Conservation (phyloP, 2,329 filamentous ascomycete genomes). For the Ilyonectria destructans region DNA sequence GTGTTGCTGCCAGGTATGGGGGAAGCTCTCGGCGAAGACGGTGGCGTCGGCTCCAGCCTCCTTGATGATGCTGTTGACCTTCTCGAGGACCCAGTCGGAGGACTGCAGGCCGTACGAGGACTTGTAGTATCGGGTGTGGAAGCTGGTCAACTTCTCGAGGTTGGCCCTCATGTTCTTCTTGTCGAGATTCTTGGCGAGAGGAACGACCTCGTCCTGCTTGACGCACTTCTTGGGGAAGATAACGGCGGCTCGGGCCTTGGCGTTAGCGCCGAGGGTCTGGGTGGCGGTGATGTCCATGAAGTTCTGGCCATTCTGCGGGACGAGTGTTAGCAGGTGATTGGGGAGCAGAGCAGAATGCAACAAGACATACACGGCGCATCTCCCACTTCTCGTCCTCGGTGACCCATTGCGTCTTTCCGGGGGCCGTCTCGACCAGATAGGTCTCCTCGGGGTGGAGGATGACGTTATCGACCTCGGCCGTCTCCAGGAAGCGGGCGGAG, state of each 20-base stretch:
- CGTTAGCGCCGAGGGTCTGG: conserved; percentile 69
- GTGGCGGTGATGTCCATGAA: conserved; percentile 97
- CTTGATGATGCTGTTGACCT: conserved; percentile 81
- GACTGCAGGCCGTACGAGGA: conserved; percentile 86
- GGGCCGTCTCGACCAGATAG: conserved; percentile 88
- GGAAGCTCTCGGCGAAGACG: conserved; percentile 81
- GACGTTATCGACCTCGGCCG: conserved; percentile 66
- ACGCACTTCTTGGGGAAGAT: conserved; percentile 79
- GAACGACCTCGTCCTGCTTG: conserved; percentile 77
- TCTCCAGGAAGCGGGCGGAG: conserved; percentile 71
- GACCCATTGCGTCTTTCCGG: conserved; percentile 87
- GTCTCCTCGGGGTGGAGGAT: conserved; percentile 60
- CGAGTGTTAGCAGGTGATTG: conserved; percentile 24
- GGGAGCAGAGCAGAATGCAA: neutral
- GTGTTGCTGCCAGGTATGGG: conserved; percentile 90
- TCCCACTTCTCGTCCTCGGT: conserved; percentile 97
- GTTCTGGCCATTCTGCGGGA: conserved; percentile 79
- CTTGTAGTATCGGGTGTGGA: conserved; percentile 88
- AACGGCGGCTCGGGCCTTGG: conserved; percentile 53
- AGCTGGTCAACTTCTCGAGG: conserved; percentile 83
- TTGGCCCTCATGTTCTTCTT: conserved; percentile 85
- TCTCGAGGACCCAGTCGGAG: conserved; percentile 87
- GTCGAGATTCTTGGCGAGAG: conserved; percentile 78
- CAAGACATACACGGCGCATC: conserved; percentile 79
- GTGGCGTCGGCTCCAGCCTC: conserved; percentile 79